phyloP scores from a whole-genome alignment of 192 early-diverging fungal species.

The Linnemannia exigua region DNA sequence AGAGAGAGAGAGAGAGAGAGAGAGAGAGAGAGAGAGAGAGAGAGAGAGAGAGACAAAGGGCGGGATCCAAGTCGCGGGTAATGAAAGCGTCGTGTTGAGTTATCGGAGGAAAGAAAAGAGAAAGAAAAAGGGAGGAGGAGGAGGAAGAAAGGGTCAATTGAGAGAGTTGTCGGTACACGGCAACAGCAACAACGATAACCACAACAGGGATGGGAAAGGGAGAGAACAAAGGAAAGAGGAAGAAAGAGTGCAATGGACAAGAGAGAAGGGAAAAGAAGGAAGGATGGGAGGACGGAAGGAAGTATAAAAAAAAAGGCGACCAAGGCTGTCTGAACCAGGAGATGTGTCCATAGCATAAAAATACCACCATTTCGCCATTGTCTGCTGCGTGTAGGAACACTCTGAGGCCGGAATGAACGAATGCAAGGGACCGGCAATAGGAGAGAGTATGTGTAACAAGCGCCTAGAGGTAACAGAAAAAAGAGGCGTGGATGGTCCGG shows the following conservation, averaged over 20 bases:
- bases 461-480: neutral
- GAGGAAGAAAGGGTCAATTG: neutral
- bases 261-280: neutral
- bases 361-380: no score
- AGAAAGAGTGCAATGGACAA: neutral
- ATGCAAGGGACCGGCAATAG: conserved; percentile 1
- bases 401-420: neutral
- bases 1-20: neutral
- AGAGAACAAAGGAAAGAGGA: neutral
- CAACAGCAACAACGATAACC: neutral
- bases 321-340: neutral
- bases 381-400: neutral
- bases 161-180: neutral
- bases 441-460: neutral
- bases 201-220: neutral
- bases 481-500: neutral
- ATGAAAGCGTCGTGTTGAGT: neutral
- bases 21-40: neutral
- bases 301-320: neutral
- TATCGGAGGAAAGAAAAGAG: neutral
- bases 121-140: neutral
- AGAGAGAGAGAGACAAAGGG: neutral
- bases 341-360: neutral
- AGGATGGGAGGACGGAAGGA: neutral
- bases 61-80: neutral